phyloP scores from a whole-genome alignment of 768 basidiomycete species.

The Tubosaeta brunneosetosa region DNA sequence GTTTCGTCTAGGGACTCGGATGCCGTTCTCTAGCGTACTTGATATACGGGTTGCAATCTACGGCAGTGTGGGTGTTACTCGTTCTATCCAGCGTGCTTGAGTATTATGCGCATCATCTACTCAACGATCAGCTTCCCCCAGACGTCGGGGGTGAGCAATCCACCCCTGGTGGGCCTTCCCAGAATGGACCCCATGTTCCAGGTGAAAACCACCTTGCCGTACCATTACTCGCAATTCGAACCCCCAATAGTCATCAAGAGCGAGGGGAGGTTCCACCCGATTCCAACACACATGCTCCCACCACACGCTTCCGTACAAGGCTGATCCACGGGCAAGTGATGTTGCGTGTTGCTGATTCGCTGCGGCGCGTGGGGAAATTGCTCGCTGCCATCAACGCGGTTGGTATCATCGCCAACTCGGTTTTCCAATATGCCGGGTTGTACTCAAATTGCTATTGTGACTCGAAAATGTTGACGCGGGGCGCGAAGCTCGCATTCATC shows the following conservation, averaged over 20 bases:
- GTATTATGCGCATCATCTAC: constrained; percentile 4
- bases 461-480: constrained; percentile 21
- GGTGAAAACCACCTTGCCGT: neutral
- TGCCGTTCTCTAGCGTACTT: constrained; percentile 33
- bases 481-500: constrained; percentile 23
- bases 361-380: constrained; percentile 26
- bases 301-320: neutral
- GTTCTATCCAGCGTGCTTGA: constrained; percentile 1
- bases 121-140: neutral
- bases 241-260: no score
- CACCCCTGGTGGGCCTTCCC: neutral
- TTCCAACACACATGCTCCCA: neutral
- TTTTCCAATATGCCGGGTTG: constrained; percentile 28
- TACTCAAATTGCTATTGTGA: constrained; percentile 31
- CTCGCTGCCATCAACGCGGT: constrained; percentile 28
- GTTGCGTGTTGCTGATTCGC: constrained; percentile 3
- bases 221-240: neutral
- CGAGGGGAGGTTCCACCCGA: neutral
- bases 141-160: neutral
- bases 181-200: neutral
- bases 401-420: constrained; percentile 20
- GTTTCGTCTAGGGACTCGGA: constrained; percentile 23
- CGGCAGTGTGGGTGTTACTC: neutral
- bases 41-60: neutral
- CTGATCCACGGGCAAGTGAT: neutral